Conservation (phyloP, 75 land plant species). For the Picea glauca region DNA sequence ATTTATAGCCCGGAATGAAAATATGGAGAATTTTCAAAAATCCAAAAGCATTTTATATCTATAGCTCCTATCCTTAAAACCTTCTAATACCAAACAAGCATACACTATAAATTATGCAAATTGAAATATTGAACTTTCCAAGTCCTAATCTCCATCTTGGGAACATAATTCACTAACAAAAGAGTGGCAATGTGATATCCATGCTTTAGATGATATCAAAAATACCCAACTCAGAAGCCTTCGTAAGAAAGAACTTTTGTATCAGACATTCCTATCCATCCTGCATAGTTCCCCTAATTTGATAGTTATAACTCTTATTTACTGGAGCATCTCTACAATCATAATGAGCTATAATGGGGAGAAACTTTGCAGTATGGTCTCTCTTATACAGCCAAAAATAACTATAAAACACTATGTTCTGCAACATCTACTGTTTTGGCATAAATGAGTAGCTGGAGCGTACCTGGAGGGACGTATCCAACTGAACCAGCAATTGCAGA, state of each 20-base stretch:
- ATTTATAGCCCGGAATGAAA: not conserved
- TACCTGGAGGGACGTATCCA: slow-evolving; percentile 87
- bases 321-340: not conserved
- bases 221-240: too few relatives aligned
- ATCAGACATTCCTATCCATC: not conserved
- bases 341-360: not conserved
- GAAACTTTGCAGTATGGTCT: not conserved
- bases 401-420: not conserved
- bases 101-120: not conserved
- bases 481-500: slow-evolving; percentile 71
- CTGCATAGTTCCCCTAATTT: not conserved
- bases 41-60: not conserved
- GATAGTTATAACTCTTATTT: not conserved
- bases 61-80: not conserved
- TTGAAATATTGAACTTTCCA: not conserved
- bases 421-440: not conserved
- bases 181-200: not conserved
- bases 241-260: not conserved
- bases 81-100: not conserved
- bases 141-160: not conserved
- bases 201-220: not conserved
- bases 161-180: not conserved
- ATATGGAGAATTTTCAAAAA: not conserved
- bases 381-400: not conserved
- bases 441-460: not conserved